phyloP scores from a whole-genome alignment of 345 rosid species.

The Corchorus olitorius region DNA sequence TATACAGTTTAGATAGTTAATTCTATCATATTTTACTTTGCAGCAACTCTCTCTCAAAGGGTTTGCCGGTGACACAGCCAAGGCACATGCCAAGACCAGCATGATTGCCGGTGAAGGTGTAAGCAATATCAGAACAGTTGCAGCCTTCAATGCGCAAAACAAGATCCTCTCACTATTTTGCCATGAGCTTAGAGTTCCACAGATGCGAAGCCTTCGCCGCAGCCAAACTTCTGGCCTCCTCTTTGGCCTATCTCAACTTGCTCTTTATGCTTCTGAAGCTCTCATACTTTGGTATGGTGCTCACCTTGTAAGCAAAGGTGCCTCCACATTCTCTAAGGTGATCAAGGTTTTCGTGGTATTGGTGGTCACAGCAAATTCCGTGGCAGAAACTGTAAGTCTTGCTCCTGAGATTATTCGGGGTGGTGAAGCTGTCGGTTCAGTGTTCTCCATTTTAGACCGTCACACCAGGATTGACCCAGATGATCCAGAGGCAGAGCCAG shows the following conservation, averaged over 20 bases:
- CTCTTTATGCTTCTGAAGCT: constrained; percentile 94
- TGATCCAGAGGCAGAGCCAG: constrained; percentile 86
- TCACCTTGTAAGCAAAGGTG: constrained; percentile 84
- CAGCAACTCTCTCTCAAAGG: constrained; percentile 99
- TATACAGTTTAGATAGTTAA: constrained; percentile 10
- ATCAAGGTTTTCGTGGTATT: constrained; percentile 96
- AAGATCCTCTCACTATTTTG: constrained; percentile 83
- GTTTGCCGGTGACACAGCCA: constrained; percentile 99
- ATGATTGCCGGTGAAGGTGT: constrained; percentile 99
- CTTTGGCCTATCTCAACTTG: constrained; percentile 96
- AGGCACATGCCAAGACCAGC: constrained; percentile 99
- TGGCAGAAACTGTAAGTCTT: constrained; percentile 97
- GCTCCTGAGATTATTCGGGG: constrained; percentile 99
- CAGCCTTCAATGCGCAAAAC: constrained; percentile 95
- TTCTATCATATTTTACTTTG: constrained; percentile 28
- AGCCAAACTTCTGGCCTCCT: constrained; percentile 92
- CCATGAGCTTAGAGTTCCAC: constrained; percentile 81
- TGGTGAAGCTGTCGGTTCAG: constrained; percentile 97
- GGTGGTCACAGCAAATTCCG: constrained; percentile 95
- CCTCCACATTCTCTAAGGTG: constrained; percentile 94
- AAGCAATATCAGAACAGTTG: constrained; percentile 96
- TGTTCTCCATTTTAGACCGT: constrained; percentile 82
- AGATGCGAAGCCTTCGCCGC: constrained; percentile 65
- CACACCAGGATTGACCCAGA: constrained; percentile 86
- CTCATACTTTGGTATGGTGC: constrained; percentile 97